phyloP scores from a whole-genome alignment of 805 yeast species.

The Starmerella tilneyi region DNA sequence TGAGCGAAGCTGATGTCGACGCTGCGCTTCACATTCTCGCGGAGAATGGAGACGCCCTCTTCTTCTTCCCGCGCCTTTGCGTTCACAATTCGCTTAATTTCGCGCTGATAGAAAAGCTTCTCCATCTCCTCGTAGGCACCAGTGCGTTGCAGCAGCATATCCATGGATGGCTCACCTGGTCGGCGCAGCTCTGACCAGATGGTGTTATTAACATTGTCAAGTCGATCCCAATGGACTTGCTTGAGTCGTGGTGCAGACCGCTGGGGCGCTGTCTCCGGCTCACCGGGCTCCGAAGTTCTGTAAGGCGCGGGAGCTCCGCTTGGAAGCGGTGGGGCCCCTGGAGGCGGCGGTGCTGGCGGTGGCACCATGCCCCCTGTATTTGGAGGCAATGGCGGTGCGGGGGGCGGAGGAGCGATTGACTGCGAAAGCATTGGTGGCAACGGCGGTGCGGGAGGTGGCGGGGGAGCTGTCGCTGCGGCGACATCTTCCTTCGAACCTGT shows the following conservation, averaged over 20 bases:
- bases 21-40: conserved; percentile 84
- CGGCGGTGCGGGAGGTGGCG: conserved; percentile 1
- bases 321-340: conserved; percentile 31
- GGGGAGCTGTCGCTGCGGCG: conserved; percentile 3
- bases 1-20: conserved; percentile 87
- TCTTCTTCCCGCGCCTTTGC: conserved; percentile 38
- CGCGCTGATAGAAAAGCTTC: conserved; percentile 76
- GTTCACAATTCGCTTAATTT: conserved; percentile 40
- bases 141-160: conserved; percentile 54
- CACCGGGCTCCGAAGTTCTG: conserved; percentile 18
- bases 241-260: conserved; percentile 42
- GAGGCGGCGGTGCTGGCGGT: conserved; percentile 29
- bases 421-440: conserved; percentile 14
- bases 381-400: conserved; percentile 30
- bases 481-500: too few species aligned
- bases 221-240: conserved; percentile 94
- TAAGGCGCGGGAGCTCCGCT: conserved; percentile 18
- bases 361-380: conserved; percentile 11
- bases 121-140: conserved; percentile 83
- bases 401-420: conserved; percentile 21
- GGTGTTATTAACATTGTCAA: conserved; percentile 73
- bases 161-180: conserved; percentile 44
- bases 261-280: neutral
- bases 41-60: conserved; percentile 54
- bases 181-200: conserved; percentile 53